phyloP scores from a whole-genome alignment of 2,329 filamentous ascomycete species.

The Boeremia lycopersici region DNA sequence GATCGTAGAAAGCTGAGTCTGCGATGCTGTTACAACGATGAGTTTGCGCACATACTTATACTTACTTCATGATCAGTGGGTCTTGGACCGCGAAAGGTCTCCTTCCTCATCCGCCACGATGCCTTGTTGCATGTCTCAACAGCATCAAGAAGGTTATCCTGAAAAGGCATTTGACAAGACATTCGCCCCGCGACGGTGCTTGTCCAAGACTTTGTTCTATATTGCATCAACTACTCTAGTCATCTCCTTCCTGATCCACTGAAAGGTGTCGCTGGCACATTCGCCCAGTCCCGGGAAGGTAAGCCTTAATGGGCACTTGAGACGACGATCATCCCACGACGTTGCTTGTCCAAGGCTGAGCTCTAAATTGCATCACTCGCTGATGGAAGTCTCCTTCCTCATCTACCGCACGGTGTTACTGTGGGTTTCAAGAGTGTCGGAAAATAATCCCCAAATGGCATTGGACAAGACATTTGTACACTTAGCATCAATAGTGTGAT shows the following conservation, averaged over 20 bases:
- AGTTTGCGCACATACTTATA: constrained; percentile 26
- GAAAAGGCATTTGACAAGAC: constrained; percentile 26
- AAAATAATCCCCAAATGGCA: constrained; percentile 24
- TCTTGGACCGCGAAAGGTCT: too few species aligned
- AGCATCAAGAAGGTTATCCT: constrained; percentile 20
- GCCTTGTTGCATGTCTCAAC: constrained; percentile 11
- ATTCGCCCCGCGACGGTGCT: neutral
- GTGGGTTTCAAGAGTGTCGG: constrained; percentile 16
- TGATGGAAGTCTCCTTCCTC: constrained; percentile 23
- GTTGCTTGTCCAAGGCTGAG: neutral
- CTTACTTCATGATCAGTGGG: constrained; percentile 11
- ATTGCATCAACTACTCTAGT: too few species aligned
- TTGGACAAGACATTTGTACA: constrained; percentile 17
- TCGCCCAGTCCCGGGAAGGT: constrained; percentile 13
- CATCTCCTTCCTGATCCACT: too few species aligned
- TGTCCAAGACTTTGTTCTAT: too few species aligned
- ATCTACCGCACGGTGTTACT: constrained; percentile 16
- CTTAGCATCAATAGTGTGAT: constrained; percentile 18
- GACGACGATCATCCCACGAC: neutral
- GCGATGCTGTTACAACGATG: constrained; percentile 10
- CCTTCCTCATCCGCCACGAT: constrained; percentile 25
- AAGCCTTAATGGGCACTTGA: constrained; percentile 9
- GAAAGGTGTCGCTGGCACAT: too few species aligned
- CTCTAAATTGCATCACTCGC: neutral
- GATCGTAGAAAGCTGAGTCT: constrained; percentile 30